Base-by-base conservation (phyloP, 225 moss, liverwort and hornwort species). In the Ulota crispa region DNA sequence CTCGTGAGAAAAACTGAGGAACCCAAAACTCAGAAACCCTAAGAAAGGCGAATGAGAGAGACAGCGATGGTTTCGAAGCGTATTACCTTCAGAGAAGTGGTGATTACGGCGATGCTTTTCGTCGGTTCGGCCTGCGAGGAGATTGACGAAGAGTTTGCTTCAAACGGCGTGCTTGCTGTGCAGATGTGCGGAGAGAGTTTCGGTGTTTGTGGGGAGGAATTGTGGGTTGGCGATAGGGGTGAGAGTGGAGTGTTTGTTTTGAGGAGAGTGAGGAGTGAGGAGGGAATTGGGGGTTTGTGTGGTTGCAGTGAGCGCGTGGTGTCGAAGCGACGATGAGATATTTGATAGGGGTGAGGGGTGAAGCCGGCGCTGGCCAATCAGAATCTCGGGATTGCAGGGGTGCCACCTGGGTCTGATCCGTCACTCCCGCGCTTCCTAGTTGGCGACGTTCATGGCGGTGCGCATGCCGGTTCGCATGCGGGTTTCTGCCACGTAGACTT, bases 251-350 rank as follows among this genome's bases (percentile, higher is more conserved):
- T 34, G 65, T 11, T 19, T n/a, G 26, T 10, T 18, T 4, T 6
- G 31, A 0, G 20, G 3, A 0, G 2, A 0, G 14, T 7, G 14
- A 14, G 12, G 24, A 8, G 21, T 8, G 37, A 26, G 13, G 11
- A 3, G 27, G 1, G 26, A 2, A 18, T 6, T 36, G 4, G 8
- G 3, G 36, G 34, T 26, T 73, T 78, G 71, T 50, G 80, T 47
- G 60, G 70, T 24, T 81, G 55, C 15, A 23, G 36, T 4, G 53
- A 54, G 64, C 37, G 53, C 72, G 47, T 80, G 80, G 80, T 62
- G 4, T 27, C 16, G 65, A 81, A 73, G 53, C 19, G 64, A 80
- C 80, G 80, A 72, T 36, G 63, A 72, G 72, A 63, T 72, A 63
- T 18, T 45, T 10, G 72, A 80, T 63, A 28, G 39, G 37, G 28